Conservation (phyloP, 78 protist species). For the Dictyostelium intermedium region DNA sequence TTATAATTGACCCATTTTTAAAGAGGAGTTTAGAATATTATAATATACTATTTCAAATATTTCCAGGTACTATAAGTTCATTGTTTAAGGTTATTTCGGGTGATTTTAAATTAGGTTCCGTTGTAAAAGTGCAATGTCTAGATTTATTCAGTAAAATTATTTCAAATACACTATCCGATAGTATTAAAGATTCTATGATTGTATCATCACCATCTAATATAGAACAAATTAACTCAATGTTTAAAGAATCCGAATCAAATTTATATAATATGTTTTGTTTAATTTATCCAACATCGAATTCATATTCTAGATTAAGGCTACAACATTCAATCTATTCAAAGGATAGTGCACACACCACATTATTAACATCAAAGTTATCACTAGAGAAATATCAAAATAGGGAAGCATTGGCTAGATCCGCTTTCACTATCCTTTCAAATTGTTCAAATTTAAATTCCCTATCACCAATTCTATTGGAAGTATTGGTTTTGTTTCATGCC, state of each 20-base stretch:
- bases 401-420: slow-evolving; percentile 6
- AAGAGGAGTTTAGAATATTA: neutral
- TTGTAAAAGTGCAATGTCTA: slow-evolving; percentile 16
- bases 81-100: slow-evolving; percentile 11
- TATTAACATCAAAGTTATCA: neutral
- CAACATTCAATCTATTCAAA: neutral
- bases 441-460: neutral
- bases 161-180: neutral
- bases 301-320: slow-evolving; percentile 5
- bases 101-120: slow-evolving; percentile 44
- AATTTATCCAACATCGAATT: slow-evolving; percentile 35
- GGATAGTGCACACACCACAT: neutral
- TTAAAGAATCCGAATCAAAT: neutral
- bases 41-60: neutral
- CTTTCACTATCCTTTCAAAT: neutral
- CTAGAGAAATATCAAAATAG: neutral
- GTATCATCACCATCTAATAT: neutral
- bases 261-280: slow-evolving; percentile 8
- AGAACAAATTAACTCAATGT: neutral
- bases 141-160: slow-evolving; percentile 21
- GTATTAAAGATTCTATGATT: neutral
- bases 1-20: neutral
- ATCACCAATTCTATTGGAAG: slow-evolving; percentile 27
- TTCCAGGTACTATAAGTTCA: slow-evolving; percentile 13
- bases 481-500: neutral